Evolutionary conservation across 139 green algal genomes (phyloP), one percentile per base, ranked within the genome.

Genomic region (Chlamydomonas eustigma): DNA sequence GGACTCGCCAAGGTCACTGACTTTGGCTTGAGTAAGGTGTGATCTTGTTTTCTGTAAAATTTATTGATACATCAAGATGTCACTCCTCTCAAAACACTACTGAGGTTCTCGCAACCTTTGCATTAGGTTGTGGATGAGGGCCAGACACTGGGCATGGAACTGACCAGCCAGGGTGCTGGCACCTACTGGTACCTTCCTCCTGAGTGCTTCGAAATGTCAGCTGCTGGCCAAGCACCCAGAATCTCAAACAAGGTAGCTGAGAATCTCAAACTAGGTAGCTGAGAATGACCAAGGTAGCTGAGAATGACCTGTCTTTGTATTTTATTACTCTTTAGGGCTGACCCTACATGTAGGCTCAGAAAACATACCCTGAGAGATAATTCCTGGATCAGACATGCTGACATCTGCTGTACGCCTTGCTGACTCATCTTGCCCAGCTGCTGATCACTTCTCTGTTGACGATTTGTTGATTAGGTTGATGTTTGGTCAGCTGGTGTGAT

Each of bases 131-230:
- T 95, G 50, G 88, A 90, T 39, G 91, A 95, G 37, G 91, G 90
- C 6, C 78, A 91, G 31, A 94, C 86, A 25, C 76, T 80, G 50
- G 90, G 90, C 69, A 89, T 97, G 88, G 94, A 98, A 89, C 86
- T 98, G 50, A 98, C 94, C 39, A 96, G 89, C 76, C 94, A 98
- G 76, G 93, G 92, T 0, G 94, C 92, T 0, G 94, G 94, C 39
- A 98, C 94, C 74, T 97, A 97, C 88, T 98, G 92, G 92, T 94
- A 96, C 82, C 81, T 93, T 12, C 90, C 91, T 2, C 87, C 87
- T 31, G 92, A 95, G 82, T 96, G 92, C 75, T 97, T 97, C 76
- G 88, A 94, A 68, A 78, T 86, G 32, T 37, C 63, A 34, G 28
- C 76, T 37, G 39, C 37, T 0, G 83, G 77, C 2, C 18, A 34